Evolutionary conservation across 139 green algal genomes (phyloP), one percentile per base, ranked within the genome.

Genomic region (Picochlorum sp.): DNA sequence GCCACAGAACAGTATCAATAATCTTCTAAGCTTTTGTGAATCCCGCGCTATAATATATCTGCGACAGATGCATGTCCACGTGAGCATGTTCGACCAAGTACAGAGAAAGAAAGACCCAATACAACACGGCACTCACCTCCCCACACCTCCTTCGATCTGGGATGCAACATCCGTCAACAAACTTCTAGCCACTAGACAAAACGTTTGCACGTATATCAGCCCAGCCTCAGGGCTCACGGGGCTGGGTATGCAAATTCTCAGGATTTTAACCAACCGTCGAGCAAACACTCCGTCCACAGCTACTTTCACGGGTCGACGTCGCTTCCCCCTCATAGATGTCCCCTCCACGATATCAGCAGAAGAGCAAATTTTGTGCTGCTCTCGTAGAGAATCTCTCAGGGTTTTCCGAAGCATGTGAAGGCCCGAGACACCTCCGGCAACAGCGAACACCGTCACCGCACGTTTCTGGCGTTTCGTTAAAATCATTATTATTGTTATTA

Each of bases 101-200:
- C 8, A 41, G 34, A 41, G 8, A 9, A 9, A 28, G 24, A 28
- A 41, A 41, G 34, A 41, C 34, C 34, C 5, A 41, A 41, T 11
- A 41, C 34, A 41, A 3, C 6, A 41, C 9, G 47, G 16, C 18
- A 54, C 47, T 15, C 51, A 59, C 21, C 60, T 56, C 8, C 60
- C 60, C 3, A 55, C 60, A 20, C 60, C 37, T 31, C 60, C 90
- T 70, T 95, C 88, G 14, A 93, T 68, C 2, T 66, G 47, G 21
- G 79, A 82, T 49, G 95, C 88, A 58, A 74, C 71, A 49, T 95
- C 84, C n/a, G 88, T 95, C 2, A 96, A 79, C 37, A 89, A 76
- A 6, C 89, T 93, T 38, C 90, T 74, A 18, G 68, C 79, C 11
- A 96, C 71, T 16, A 96, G 80, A 60, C 94, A 67, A 5, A 52